Conservation (phyloP, 179 eudicot genomes). For the Drosera spatulata region DNA sequence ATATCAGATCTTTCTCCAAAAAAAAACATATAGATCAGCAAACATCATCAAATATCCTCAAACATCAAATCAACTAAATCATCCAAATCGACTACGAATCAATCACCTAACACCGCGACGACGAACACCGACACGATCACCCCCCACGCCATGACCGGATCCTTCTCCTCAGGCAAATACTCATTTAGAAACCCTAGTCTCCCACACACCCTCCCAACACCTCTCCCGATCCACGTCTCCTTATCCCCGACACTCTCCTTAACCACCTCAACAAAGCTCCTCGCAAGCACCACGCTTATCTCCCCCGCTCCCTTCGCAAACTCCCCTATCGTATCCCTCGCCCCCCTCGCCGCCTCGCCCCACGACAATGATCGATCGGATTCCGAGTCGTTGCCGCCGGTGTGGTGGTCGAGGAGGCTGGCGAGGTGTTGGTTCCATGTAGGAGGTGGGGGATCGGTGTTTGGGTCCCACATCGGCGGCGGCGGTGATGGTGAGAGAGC, state of each 20-base stretch:
- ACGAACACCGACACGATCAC: constrained; percentile 33
- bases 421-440: too few relatives aligned
- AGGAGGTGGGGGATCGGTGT: too few relatives aligned
- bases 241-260: constrained; percentile 40
- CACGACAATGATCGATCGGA: not conserved
- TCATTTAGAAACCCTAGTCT: constrained; percentile 43
- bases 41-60: not conserved
- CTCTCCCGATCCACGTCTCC: constrained; percentile 35
- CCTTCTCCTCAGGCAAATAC: constrained; percentile 67
- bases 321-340: constrained; percentile 14
- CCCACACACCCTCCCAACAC: constrained; percentile 18
- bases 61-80: not conserved
- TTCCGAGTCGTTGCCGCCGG: too few relatives aligned
- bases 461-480: too few relatives aligned
- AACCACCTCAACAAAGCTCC: constrained; percentile 45
- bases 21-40: too few relatives aligned
- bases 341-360: not conserved
- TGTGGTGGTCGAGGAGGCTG: too few relatives aligned
- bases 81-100: too few relatives aligned
- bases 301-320: constrained; percentile 46
- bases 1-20: too few relatives aligned
- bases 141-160: constrained; percentile 48
- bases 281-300: constrained; percentile 42
- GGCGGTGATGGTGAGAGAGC: too few relatives aligned
- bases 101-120: constrained; percentile 39